Percentiles rank a stretch among this genome's conserved stretches.
These are phyloP conservation scores for Sporothrix pallida DNA, from an alignment of 2,329 filamentous ascomycete species.

Conservation along the genomic window DNA sequence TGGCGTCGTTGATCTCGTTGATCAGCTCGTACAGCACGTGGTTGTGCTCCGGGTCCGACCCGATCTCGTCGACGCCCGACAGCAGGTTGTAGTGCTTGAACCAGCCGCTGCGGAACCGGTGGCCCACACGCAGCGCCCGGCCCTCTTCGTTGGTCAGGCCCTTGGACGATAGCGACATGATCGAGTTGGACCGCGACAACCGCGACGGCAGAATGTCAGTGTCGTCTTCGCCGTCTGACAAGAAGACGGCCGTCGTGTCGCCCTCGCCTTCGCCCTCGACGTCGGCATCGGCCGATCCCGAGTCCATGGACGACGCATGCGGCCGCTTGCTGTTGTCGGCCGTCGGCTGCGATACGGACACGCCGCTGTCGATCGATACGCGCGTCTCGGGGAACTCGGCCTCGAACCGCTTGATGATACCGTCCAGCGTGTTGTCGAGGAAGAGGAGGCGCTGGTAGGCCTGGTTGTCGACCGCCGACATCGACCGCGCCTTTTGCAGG, in stretches of 20 bases:
- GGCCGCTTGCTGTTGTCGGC: constrained; percentile 31
- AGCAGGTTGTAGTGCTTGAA: constrained; percentile 60
- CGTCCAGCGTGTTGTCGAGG: constrained; percentile 84
- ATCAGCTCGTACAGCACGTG: constrained; percentile 66
- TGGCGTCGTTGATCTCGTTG: constrained; percentile 65
- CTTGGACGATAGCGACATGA: constrained; percentile 56
- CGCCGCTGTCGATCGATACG: constrained; percentile 45
- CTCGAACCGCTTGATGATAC: constrained; percentile 94
- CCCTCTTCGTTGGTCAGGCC: constrained; percentile 64
- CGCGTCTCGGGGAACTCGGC: constrained; percentile 94
- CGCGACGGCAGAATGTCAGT: constrained; percentile 51
- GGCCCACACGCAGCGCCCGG: constrained; percentile 60
- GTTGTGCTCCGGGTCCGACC: constrained; percentile 57
- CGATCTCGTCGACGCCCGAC: constrained; percentile 56
- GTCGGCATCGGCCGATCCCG: constrained; percentile 28
- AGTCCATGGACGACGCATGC: constrained; percentile 37
- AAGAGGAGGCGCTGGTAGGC: constrained; percentile 82
- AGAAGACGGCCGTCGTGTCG: constrained; percentile 44
- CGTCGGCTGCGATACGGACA: constrained; percentile 40
- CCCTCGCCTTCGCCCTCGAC: constrained; percentile 25
- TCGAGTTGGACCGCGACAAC: constrained; percentile 59
- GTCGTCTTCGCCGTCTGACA: constrained; percentile 59
- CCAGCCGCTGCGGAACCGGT: constrained; percentile 61
- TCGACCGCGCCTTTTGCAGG: constrained; percentile 73
- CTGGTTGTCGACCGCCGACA: constrained; percentile 68